Conservation (phyloP, 257 asterid species). For the Marsdenia floribunda region DNA sequence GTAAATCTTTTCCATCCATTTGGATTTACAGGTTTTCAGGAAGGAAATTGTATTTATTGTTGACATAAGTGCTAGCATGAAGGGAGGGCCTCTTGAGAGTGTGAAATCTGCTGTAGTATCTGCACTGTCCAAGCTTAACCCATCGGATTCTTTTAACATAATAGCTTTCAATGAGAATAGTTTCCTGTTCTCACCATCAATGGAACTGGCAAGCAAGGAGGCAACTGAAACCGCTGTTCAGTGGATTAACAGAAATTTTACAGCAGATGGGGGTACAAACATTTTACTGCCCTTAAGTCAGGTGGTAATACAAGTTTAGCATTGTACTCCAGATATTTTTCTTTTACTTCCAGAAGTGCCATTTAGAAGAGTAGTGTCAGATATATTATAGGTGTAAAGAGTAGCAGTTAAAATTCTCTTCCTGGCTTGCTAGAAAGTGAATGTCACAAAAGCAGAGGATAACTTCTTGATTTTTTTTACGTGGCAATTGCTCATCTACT, state of each 20-base stretch:
- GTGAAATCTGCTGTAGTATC: constrained; percentile 51
- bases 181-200: constrained; percentile 43
- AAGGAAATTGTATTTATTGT: constrained; percentile 67
- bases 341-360: not conserved
- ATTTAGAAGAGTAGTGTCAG: not conserved
- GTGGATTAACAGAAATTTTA: constrained; percentile 52
- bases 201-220: constrained; percentile 48
- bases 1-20: not conserved
- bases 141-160: constrained; percentile 57
- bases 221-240: constrained; percentile 38
- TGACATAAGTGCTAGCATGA: constrained; percentile 80
- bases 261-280: constrained; percentile 61
- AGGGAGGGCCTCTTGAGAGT: constrained; percentile 53
- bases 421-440: not conserved
- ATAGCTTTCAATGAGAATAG: constrained; percentile 54
- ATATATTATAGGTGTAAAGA: not conserved
- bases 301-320: constrained; percentile 31
- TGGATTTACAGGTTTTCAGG: constrained; percentile 51
- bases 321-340: not conserved
- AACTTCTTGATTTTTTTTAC: not conserved
- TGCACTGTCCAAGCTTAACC: constrained; percentile 50
- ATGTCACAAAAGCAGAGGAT: not conserved
- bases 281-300: constrained; percentile 53
- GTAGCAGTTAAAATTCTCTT: not conserved
- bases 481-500: not conserved